Conservation (phyloP, 1,284 basidiomycete species). For the Trametes versicolor region DNA sequence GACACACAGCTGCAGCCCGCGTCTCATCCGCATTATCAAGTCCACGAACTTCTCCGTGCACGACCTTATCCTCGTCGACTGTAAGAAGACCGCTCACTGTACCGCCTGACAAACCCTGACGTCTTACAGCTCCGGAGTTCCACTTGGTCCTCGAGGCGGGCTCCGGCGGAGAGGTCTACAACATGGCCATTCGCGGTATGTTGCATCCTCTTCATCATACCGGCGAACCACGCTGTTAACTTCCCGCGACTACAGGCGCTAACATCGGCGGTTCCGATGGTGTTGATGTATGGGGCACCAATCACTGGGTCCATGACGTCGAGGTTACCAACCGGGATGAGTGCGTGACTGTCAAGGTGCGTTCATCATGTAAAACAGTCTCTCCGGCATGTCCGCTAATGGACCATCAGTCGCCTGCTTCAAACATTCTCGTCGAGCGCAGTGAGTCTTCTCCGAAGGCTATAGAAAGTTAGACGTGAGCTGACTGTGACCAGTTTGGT, state of each 20-base stretch:
- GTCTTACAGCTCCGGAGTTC: conserved; percentile 46
- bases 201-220: neutral
- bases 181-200: conserved; percentile 47
- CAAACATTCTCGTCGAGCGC: conserved; percentile 47
- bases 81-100: conserved; percentile 23
- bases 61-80: conserved; percentile 50
- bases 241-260: conserved; percentile 23
- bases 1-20: conserved; percentile 34
- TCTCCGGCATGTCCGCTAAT: neutral
- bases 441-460: conserved; percentile 27
- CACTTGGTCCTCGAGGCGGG: conserved; percentile 47
- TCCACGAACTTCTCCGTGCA: conserved; percentile 48
- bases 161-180: conserved; percentile 48
- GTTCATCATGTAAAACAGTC: neutral
- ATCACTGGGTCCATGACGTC: conserved; percentile 50
- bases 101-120: neutral
- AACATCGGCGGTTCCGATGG: conserved; percentile 50
- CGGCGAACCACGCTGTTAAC: neutral
- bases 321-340: conserved; percentile 52
- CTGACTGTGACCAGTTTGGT: conserved; percentile 41
- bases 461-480: no score
- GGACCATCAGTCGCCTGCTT: conserved; percentile 40
- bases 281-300: conserved; percentile 47
- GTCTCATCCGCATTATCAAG: conserved; percentile 46
- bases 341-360: conserved; percentile 49